phyloP scores from a whole-genome alignment of 2,329 filamentous ascomycete genomes.

The Dactylonectria estremocensis region DNA sequence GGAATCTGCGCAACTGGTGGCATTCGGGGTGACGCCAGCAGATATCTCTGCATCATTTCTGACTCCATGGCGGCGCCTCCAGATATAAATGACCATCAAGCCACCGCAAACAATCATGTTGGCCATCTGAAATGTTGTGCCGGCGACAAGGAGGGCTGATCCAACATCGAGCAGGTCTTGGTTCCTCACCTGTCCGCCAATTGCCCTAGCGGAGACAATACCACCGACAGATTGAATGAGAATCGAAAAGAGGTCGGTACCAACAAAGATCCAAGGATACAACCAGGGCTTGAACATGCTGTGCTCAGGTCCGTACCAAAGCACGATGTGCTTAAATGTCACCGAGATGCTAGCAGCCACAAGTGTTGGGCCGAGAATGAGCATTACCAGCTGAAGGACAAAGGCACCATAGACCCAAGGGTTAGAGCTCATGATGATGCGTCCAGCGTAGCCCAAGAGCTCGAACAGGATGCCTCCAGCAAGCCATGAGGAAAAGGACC shows the following conservation, averaged over 20 bases:
- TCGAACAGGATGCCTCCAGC: constrained; percentile 58
- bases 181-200: constrained; percentile 22
- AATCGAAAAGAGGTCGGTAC: constrained; percentile 59
- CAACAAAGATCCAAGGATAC: constrained; percentile 65
- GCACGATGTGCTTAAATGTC: constrained; percentile 61
- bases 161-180: constrained; percentile 34
- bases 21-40: constrained; percentile 13
- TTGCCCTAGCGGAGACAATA: constrained; percentile 37
- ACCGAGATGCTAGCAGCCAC: constrained; percentile 62
- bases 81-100: constrained; percentile 42
- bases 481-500: constrained; percentile 55
- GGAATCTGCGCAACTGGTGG: background rate
- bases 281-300: constrained; percentile 55
- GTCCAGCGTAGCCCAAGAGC: constrained; percentile 58
- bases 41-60: constrained; percentile 28
- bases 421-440: constrained; percentile 57
- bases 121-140: constrained; percentile 43
- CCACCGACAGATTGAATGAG: constrained; percentile 44
- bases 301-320: constrained; percentile 57
- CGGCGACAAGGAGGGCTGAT: constrained; percentile 39
- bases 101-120: constrained; percentile 46
- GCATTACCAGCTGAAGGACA: constrained; percentile 59
- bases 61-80: constrained; percentile 36
- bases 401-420: constrained; percentile 59
- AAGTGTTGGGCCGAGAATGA: constrained; percentile 60